Evolutionary conservation across 768 basidiomycete species (phyloP).

Genomic region (Lactarius tabidus): DNA sequence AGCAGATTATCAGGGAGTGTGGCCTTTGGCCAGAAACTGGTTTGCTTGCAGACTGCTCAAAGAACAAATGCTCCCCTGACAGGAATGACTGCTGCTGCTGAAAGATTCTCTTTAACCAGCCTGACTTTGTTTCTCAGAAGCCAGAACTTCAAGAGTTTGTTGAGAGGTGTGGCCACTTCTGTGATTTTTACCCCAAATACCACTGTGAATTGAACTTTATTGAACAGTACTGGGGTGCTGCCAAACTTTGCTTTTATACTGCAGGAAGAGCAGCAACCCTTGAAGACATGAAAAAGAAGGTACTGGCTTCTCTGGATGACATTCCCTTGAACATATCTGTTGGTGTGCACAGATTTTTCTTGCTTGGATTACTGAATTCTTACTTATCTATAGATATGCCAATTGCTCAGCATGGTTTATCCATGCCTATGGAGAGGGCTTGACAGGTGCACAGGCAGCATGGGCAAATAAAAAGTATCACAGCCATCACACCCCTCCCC

Average conservation of each 20-base stretch:
- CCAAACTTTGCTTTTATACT: not conserved
- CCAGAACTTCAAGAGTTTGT: not conserved
- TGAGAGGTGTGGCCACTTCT: not conserved
- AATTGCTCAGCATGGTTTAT: no score
- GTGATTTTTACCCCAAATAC: not conserved
- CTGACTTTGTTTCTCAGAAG: not conserved
- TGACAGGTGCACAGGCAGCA: no score
- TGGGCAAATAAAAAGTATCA: no score
- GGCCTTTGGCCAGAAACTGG: not conserved
- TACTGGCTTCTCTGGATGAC: not conserved
- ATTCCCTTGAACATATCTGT: not conserved
- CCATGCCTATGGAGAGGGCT: no score
- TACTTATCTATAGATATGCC: no score
- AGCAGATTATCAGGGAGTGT: not conserved
- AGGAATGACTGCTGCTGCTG: constrained; percentile 4
- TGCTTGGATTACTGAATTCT: no score
- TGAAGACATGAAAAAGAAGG: not conserved
- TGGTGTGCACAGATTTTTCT: not conserved
- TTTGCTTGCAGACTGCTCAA: not conserved
- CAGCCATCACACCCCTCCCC: no score
- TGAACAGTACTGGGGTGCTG: not conserved
- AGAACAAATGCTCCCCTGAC: not conserved
- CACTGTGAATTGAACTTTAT: not conserved
- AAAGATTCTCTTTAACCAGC: not conserved
- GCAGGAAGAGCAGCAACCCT: not conserved